Conservation (phyloP, 2,329 filamentous ascomycete species). For the Aspergillus sp. region DNA sequence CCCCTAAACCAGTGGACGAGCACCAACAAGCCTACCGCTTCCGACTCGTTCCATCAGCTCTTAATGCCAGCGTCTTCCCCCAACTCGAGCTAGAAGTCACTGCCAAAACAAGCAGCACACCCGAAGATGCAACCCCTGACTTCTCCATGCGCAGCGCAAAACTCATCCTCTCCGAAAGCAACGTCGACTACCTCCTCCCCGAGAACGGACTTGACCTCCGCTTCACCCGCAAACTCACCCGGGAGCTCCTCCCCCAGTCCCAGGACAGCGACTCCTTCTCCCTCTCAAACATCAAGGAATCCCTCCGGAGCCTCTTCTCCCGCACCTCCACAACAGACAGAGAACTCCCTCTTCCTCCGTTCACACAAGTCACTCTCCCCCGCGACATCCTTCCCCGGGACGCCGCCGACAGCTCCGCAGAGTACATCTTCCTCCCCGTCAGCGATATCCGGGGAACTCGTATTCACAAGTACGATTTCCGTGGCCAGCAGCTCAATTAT, state of each 20-base stretch:
- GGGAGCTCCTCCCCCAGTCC: conserved; percentile 27
- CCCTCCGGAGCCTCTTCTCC: conserved; percentile 25
- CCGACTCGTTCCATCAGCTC: conserved; percentile 35
- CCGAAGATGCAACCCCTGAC: conserved; percentile 8
- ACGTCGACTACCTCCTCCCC: conserved; percentile 43
- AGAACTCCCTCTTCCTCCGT: conserved; percentile 31
- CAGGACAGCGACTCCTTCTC: not conserved
- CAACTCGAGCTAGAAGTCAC: conserved; percentile 37
- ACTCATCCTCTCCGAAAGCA: conserved; percentile 32
- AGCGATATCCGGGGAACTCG: conserved; percentile 31
- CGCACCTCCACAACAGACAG: conserved; percentile 11
- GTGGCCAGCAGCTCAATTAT: conserved; percentile 35
- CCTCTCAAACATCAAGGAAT: conserved; percentile 25
- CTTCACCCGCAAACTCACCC: conserved; percentile 38
- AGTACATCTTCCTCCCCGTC: conserved; percentile 41
- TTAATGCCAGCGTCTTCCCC: conserved; percentile 29
- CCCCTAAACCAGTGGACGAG: conserved; percentile 17
- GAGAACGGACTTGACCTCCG: conserved; percentile 43
- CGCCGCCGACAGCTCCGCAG: conserved; percentile 21
- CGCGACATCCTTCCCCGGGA: conserved; percentile 20
- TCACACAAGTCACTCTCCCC: conserved; percentile 36
- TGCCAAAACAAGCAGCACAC: conserved; percentile 6
- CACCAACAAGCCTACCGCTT: conserved; percentile 29
- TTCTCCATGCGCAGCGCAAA: conserved; percentile 33
- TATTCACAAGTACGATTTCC: conserved; percentile 36